These are phyloP conservation scores for Verticillium dahliae DNA, from an alignment of 2,329 filamentous ascomycete genomes.

Conservation along the genomic window DNA sequence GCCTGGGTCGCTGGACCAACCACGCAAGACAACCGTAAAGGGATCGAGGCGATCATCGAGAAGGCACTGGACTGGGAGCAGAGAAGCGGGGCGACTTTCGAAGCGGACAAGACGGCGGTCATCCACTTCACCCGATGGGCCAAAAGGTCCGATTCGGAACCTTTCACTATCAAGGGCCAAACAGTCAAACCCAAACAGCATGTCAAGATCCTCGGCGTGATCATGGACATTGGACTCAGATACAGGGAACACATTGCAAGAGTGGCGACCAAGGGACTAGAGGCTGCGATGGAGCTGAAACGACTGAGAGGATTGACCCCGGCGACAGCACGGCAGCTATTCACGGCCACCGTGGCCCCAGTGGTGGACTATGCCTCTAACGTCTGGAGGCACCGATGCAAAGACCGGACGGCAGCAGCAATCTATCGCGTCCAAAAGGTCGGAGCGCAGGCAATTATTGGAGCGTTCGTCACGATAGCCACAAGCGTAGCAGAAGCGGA, in stretches of 20 bases:
- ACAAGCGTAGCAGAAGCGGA: slow-evolving; percentile 13
- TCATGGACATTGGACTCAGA: slow-evolving; percentile 10
- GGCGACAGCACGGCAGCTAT: too few relatives aligned
- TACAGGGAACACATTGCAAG: too few relatives aligned
- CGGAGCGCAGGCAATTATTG: slow-evolving; percentile 11
- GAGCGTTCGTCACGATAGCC: slow-evolving; percentile 12
- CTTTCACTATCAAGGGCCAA: not conserved
- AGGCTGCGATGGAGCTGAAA: too few relatives aligned
- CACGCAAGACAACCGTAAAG: slow-evolving; percentile 5
- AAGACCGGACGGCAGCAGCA: slow-evolving; percentile 5
- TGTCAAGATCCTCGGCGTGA: slow-evolving; percentile 13
- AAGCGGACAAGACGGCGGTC: slow-evolving; percentile 17
- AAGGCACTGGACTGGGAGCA: slow-evolving; percentile 14
- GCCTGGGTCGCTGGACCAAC: not conserved
- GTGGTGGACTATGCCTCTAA: slow-evolving; percentile 19
- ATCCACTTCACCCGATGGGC: slow-evolving; percentile 5
- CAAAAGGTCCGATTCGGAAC: not conserved
- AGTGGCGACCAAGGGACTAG: too few relatives aligned
- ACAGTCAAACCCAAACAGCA: not conserved
- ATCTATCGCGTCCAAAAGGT: slow-evolving; percentile 8
- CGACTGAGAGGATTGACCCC: too few relatives aligned
- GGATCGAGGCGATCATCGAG: slow-evolving; percentile 16
- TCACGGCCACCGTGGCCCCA: not conserved
- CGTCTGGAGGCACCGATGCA: slow-evolving; percentile 15
- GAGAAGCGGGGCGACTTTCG: slow-evolving; percentile 17